Base-by-base conservation (phyloP, 352 stramenopile species). In the Globisporangium rhizosaccharum region DNA sequence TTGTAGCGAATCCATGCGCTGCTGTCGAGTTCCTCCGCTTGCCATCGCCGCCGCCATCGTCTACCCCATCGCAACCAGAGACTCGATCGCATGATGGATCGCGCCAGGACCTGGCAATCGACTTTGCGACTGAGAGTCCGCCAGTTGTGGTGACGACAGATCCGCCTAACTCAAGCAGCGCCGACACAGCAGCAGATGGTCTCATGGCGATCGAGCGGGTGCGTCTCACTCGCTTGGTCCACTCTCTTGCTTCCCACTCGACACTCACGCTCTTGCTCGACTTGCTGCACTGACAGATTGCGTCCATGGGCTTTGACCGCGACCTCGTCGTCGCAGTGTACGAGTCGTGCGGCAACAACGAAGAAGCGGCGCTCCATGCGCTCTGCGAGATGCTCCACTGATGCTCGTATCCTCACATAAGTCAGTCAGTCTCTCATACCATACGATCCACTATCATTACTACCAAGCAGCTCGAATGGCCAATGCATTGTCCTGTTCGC, bases 291-390 rank as follows among this genome's bases (percentile, higher is more conserved):
- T 5, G 9, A 2, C 48, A 90, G 81, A 69, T 91, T 37, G 62
- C 68, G 11, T 65, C 69, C 2, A 84, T 91, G 73, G 81, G 81
- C 0, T 91, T 91, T 55, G 61, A 57, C 14, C 60, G 51, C 14
- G 76, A 88, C 57, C 65, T 88, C 50, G 76, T 84, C 0, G 51
- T 63, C 18, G 59, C 65, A 0, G 70, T 91, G 41, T 85, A 85
- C 64, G 81, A 88, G 56, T 88, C 76, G 2, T 90, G 81, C 45
- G 72, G 60, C 17, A 64, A 60, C 1, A 70, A 88, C 52, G 81
- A 90, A 56, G 65, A 87, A 36, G 26, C 77, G 10, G 68, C 80
- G 7, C 74, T 72, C 0, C 82, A 88, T 51, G 63, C 77, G 33
- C 59, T 90, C 33, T 72, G 87, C 25, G 68, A 87, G 48, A 88